phyloP scores from a whole-genome alignment of 371 early-diverging fungal genomes.

The Mucor piriformis region DNA sequence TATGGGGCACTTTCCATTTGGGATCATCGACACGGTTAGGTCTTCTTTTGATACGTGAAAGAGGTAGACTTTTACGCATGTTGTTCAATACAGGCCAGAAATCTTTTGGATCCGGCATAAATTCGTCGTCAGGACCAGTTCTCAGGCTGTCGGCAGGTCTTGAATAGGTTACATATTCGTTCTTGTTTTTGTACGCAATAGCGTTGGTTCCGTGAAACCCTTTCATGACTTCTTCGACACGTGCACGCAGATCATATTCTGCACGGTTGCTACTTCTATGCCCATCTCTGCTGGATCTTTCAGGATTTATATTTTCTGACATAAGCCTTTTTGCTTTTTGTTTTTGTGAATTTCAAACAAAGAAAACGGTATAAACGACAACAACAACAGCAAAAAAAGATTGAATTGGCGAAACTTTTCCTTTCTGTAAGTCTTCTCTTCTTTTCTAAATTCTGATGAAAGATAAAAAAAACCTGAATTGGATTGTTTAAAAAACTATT shows the following conservation, averaged over 20 bases:
- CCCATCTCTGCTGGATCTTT: conserved; percentile 1
- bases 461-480: too few relatives aligned
- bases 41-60: conserved; percentile 1
- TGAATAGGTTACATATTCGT: conserved; percentile 2
- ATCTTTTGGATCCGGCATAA: conserved; percentile 10
- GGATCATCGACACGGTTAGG: conserved; percentile 12
- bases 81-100: conserved; percentile 11
- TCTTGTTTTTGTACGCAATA: neutral
- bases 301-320: neutral
- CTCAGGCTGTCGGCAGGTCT: neutral
- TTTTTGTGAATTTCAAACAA: neutral
- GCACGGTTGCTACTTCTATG: neutral
- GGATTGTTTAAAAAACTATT: too few relatives aligned
- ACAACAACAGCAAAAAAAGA: conserved; percentile 1
- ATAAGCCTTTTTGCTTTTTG: neutral
- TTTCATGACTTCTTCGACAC: neutral
- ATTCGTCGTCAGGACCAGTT: neutral
- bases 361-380: neutral
- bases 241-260: neutral
- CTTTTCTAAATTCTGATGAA: too few relatives aligned
- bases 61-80: conserved; percentile 7
- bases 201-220: conserved; percentile 1
- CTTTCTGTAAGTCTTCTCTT: too few relatives aligned
- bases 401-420: too few relatives aligned
- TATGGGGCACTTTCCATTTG: conserved; percentile 12